These are phyloP conservation scores for Dichomitus squalens DNA, from an alignment of 1,284 basidiomycete species.

Conservation along the genomic window DNA sequence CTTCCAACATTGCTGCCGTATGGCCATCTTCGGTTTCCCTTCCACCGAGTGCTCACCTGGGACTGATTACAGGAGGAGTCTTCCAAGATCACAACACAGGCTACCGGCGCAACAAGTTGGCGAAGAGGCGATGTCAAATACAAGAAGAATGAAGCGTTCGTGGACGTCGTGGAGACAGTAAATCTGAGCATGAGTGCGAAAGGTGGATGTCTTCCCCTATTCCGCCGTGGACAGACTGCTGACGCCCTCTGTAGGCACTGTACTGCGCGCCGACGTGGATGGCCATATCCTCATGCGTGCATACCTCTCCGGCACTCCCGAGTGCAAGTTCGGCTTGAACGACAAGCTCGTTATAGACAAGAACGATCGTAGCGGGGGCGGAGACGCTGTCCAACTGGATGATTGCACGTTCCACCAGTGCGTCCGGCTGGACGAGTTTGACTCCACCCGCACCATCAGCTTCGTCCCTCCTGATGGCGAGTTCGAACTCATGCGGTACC, in stretches of 20 bases:
- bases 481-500: slow-evolving; percentile 99
- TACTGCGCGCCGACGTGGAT: slow-evolving; percentile 96
- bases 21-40: slow-evolving; percentile 29
- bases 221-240: not conserved
- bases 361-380: slow-evolving; percentile 52
- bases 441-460: slow-evolving; percentile 89
- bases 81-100: slow-evolving; percentile 95
- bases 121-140: slow-evolving; percentile 93
- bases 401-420: slow-evolving; percentile 99
- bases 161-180: slow-evolving; percentile 96
- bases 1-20: slow-evolving; percentile 79
- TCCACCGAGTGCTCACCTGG: slow-evolving; percentile 3
- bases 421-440: slow-evolving; percentile 93
- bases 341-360: slow-evolving; percentile 98
- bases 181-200: slow-evolving; percentile 97
- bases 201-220: slow-evolving; percentile 48
- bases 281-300: slow-evolving; percentile 99
- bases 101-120: slow-evolving; percentile 95
- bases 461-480: slow-evolving; percentile 99
- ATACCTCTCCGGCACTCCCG: slow-evolving; percentile 93
- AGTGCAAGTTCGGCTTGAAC: slow-evolving; percentile 98
- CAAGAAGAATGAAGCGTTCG: slow-evolving; percentile 98
- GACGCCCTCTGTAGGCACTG: slow-evolving; percentile 59
- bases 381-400: slow-evolving; percentile 89
- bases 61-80: slow-evolving; percentile 81